A percentile compares a stretch with the other conserved stretches of the same genome.
Conservation (phyloP, 108 stramenopile genomes). For the Nitzschia putrida region DNA sequence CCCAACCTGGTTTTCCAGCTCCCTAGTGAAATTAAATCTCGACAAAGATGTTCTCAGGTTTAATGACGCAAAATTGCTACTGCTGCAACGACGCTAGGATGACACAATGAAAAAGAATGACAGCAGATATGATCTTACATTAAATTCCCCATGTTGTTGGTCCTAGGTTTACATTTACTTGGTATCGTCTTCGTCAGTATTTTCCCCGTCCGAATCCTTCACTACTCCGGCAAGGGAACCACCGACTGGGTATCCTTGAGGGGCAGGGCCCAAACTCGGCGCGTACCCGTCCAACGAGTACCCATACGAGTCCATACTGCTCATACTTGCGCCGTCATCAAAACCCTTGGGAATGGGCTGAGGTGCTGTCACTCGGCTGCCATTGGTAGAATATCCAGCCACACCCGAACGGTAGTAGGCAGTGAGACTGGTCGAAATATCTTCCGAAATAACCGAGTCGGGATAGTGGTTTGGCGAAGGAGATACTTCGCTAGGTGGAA, state of each 20-base stretch:
- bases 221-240: constrained; percentile 16
- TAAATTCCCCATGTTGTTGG: too few species aligned
- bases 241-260: constrained; percentile 35
- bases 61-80: too few species aligned
- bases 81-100: too few species aligned
- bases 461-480: constrained; percentile 23
- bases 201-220: constrained; percentile 20
- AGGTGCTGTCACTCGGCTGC: not conserved
- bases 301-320: constrained; percentile 64
- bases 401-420: constrained; percentile 52
- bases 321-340: constrained; percentile 52
- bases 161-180: not conserved
- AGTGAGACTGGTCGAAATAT: constrained; percentile 52
- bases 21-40: too few species aligned
- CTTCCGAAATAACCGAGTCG: constrained; percentile 32
- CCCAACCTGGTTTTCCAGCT: too few species aligned
- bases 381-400: constrained; percentile 20
- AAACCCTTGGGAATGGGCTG: not conserved
- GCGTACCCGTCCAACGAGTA: constrained; percentile 68
- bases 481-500: not conserved
- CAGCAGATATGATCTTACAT: too few species aligned
- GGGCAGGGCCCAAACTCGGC: constrained; percentile 44
- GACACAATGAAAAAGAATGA: too few species aligned
- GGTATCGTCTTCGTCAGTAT: not conserved
- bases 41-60: too few species aligned